Evolutionary conservation across 805 yeast genomes (phyloP), one percentile per base, ranked within the genome.

Genomic region (Ascoidea tarda): DNA sequence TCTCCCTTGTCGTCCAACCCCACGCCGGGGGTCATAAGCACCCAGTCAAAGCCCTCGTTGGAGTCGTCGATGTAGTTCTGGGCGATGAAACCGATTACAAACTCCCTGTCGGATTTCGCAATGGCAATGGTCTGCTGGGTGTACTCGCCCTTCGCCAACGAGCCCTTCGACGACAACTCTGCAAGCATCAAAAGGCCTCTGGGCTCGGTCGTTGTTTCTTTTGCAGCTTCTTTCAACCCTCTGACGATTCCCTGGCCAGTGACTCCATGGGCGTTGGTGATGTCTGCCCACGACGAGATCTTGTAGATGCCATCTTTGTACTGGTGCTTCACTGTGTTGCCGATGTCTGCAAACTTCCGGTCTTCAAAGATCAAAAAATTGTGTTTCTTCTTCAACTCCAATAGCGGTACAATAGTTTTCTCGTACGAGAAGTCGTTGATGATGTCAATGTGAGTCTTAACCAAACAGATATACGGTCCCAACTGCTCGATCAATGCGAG

Each of bases 1-100:
- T 93, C 99, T 14, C 98, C 97, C 66, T 84, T 93, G 64, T 91
- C 98, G 64, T 91, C 99, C 51, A 93, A 75, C 2, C 98, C 98
- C 46, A 93, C 99, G 56, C 99, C 99, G 0, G 99, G 99, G 0
- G 99, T 91, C 93, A 93, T 83, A 54, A 90, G 79, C 46, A 93
- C 69, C 96, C 97, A 93, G 69, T 93, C 99, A 62, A 85, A 90
- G 1, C 91, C 93, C 60, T 82, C 93, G 2, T 77, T 82, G 48
- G 76, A 74, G 14, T 89, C 90, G 33, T 89, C 89, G 87, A 90
- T 86, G 54, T 82, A 82, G 62, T 78, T 77, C 66, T 89, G 97
- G 0, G 99, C 97, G 69, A 93, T 93, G 66, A 91, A 93, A 0
- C 99, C 99, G 69, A 93, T 84, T 33, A 88, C 96, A 69, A 93